Percentiles rank a stretch among this genome's conserved stretches.
These are phyloP conservation scores for Malus domestica DNA, from an alignment of 306 rosid genomes.

Conservation along the genomic window DNA sequence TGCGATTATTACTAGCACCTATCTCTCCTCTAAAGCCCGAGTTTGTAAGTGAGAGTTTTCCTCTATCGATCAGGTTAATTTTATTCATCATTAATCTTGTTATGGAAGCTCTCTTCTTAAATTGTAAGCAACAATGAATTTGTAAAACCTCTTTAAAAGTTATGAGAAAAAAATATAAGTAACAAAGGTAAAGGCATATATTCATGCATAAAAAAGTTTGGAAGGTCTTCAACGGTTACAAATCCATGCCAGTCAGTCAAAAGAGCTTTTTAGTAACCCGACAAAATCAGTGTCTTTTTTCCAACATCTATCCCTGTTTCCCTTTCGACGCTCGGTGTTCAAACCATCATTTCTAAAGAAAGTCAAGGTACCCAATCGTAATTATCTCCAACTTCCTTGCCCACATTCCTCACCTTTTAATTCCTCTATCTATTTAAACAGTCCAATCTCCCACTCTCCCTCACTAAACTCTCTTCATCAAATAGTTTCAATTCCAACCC, in stretches of 20 bases:
- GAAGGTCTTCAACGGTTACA: conserved; percentile 50
- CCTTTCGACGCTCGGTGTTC: conserved; percentile 57
- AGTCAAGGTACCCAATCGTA: conserved; percentile 60
- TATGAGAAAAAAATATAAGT: neutral
- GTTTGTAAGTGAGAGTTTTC: too few species aligned
- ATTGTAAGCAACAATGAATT: neutral
- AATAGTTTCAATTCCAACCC: neutral
- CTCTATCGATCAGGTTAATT: neutral
- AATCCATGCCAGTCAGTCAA: conserved; percentile 32
- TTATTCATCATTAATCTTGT: neutral
- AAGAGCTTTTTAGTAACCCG: conserved; percentile 62
- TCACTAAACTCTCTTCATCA: neutral
- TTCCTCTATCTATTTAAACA: conserved; percentile 50
- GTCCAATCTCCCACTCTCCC: conserved; percentile 31
- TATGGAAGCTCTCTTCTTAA: neutral
- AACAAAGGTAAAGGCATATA: neutral
- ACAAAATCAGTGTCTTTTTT: conserved; percentile 71
- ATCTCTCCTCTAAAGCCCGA: neutral
- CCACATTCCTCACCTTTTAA: conserved; percentile 16
- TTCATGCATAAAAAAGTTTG: conserved; percentile 11
- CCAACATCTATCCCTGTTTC: conserved; percentile 71
- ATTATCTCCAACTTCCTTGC: conserved; percentile 28
- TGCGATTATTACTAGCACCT: neutral
- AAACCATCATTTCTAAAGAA: conserved; percentile 39
- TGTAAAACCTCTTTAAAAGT: neutral